Evolutionary conservation across 345 rosid species (phyloP).

Genomic region (Fremontodendron californicum): DNA sequence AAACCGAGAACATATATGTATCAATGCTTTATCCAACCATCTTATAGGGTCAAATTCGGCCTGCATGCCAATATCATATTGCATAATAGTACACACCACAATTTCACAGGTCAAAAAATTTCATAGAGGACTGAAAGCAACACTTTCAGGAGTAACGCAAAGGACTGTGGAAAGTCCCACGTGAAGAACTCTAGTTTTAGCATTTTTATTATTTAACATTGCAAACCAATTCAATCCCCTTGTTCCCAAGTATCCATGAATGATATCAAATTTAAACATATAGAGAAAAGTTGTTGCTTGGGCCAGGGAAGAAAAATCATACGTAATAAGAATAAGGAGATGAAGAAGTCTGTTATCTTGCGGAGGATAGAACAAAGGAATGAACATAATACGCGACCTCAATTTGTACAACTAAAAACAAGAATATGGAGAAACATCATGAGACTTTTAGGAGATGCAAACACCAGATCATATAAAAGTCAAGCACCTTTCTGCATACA

Average conservation of each 20-base stretch:
- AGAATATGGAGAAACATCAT: background rate
- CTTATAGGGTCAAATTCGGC: slow-evolving; percentile 88
- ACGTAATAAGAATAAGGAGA: background rate
- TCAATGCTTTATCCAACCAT: slow-evolving; percentile 88
- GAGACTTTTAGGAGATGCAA: background rate
- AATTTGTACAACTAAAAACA: background rate
- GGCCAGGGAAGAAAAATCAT: background rate
- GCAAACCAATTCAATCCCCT: background rate
- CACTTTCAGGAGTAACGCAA: background rate
- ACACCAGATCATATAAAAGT: background rate
- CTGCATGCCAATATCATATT: slow-evolving; percentile 37
- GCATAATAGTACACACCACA: slow-evolving; percentile 10
- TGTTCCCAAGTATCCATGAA: background rate
- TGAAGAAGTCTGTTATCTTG: background rate
- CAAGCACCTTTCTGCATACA: background rate
- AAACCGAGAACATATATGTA: slow-evolving; percentile 74
- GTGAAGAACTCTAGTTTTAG: background rate
- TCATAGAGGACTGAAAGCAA: background rate
- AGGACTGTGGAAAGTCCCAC: background rate
- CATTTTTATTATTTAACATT: background rate
- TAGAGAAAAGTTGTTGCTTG: background rate
- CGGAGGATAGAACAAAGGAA: background rate
- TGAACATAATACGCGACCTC: background rate
- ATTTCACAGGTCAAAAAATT: background rate
- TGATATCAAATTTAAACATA: background rate